Base-by-base conservation (phyloP, 225 moss, liverwort and hornwort genomes). In the Physcomitrellopsis africana region DNA sequence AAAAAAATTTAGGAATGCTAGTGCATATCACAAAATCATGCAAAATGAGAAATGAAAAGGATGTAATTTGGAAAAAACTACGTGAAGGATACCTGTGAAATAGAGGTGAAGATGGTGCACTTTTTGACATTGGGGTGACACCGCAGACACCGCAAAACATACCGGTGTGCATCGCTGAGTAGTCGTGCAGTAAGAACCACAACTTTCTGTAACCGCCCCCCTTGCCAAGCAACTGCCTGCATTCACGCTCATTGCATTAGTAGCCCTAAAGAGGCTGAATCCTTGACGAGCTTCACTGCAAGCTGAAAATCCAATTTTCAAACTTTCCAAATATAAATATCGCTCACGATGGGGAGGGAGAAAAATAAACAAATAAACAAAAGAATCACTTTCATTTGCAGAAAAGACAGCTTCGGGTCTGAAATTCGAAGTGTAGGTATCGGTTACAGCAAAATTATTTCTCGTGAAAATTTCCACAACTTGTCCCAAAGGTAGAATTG, bases 161-260 rank as follows among this genome's bases (percentile, higher is more conserved):
- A 87, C 24, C 87, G 83, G 81, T 96, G 96, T 18, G 93, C 89
- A 79, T 96, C 96, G 45, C 89, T 96, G 44, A 96, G 82, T 60
- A 96, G 74, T 45, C 82, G 87, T 26, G 93, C 83, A 54, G 92
- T 96, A 61, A 96, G 80, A 17, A 96, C 85, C 20, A 89, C 90
- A 70, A 93, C 86, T 80, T 89, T 96, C 73, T 82, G 82, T 16
- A 89, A 84, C 81, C 82, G 78, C 23, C 92, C 96, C 27, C 64
- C 77, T 85, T 92, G 89, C 96, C 96, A 96, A 54, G 89, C 90
- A 73, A 88, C 82, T 81, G 85, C 87, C 96, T 96, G 90, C 87
- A 87, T 74, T 69, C 74, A 74, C 24, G 56, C 49, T 14, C 72
- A 59, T 43, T 27, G 51, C 26, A 76, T 77, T 5, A 76, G 26